Conservation (phyloP, 176 grass and related monocot species). For the Rhynchospora breviuscula region DNA sequence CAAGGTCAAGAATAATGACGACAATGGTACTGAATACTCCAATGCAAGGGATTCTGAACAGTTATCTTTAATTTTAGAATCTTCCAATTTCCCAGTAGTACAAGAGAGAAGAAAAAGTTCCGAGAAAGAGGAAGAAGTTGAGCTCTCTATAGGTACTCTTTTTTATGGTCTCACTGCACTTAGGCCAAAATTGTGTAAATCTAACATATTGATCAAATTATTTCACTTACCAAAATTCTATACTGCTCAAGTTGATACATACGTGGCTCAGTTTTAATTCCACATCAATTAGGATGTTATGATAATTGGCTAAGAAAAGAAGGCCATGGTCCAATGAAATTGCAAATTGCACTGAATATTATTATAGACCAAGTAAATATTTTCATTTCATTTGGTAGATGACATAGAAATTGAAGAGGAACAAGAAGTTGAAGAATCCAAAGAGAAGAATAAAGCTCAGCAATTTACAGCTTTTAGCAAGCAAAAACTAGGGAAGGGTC, state of each 20-base stretch:
- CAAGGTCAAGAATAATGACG: slow-evolving; percentile 55
- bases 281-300: background rate
- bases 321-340: background rate
- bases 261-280: background rate
- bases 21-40: slow-evolving; percentile 39
- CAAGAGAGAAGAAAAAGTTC: slow-evolving; percentile 51
- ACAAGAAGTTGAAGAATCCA: slow-evolving; percentile 16
- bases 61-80: slow-evolving; percentile 63
- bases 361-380: background rate
- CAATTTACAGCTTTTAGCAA: slow-evolving; percentile 73
- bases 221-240: background rate
- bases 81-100: slow-evolving; percentile 43
- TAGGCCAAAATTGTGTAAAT: background rate
- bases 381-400: slow-evolving; percentile 44
- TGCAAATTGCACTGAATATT: background rate
- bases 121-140: slow-evolving; percentile 45
- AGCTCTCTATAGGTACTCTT: slow-evolving; percentile 73
- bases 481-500: slow-evolving; percentile 72
- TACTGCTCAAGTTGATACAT: background rate
- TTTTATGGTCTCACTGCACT: background rate
- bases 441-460: slow-evolving; percentile 66
- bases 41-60: slow-evolving; percentile 45
- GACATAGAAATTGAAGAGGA: slow-evolving; percentile 82
- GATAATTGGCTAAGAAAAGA: background rate
- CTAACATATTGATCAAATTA: background rate